phyloP scores from a whole-genome alignment of 805 yeast genomes.

The Candida tibetensis region DNA sequence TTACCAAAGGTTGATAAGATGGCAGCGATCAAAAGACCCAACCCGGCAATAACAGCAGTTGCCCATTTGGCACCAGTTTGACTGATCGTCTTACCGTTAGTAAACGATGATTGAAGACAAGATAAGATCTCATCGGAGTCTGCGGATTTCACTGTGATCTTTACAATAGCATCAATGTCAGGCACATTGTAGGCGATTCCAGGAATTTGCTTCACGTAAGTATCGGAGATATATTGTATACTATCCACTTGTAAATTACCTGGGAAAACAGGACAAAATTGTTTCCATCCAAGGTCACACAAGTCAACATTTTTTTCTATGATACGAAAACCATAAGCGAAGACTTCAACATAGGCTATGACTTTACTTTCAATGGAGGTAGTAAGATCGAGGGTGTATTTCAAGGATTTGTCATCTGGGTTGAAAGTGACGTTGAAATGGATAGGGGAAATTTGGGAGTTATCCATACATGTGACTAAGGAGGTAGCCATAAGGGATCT shows the following conservation, averaged over 20 bases:
- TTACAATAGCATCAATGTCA: slow-evolving; percentile 77
- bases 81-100: slow-evolving; percentile 72
- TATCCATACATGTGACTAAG: slow-evolving; percentile 81
- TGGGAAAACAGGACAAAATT: slow-evolving; percentile 85
- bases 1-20: slow-evolving; percentile 80
- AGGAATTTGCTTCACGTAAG: slow-evolving; percentile 61
- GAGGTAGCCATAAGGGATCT: slow-evolving; percentile 58
- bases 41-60: slow-evolving; percentile 85
- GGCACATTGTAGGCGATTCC: slow-evolving; percentile 85
- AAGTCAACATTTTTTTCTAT: slow-evolving; percentile 57
- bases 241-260: slow-evolving; percentile 78
- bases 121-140: slow-evolving; percentile 49
- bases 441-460: slow-evolving; percentile 69
- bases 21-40: slow-evolving; percentile 83
- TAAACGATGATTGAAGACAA: slow-evolving; percentile 71
- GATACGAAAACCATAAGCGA: slow-evolving; percentile 81
- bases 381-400: slow-evolving; percentile 65
- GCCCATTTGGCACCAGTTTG: slow-evolving; percentile 79
- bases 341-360: slow-evolving; percentile 67
- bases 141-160: slow-evolving; percentile 47
- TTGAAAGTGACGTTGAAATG: slow-evolving; percentile 72
- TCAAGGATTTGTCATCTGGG: slow-evolving; percentile 66
- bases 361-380: slow-evolving; percentile 68
- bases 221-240: slow-evolving; percentile 52
- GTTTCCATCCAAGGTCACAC: slow-evolving; percentile 72